Evolutionary conservation across 768 basidiomycete species (phyloP).

Genomic region (Leucosporidium yakuticum): DNA sequence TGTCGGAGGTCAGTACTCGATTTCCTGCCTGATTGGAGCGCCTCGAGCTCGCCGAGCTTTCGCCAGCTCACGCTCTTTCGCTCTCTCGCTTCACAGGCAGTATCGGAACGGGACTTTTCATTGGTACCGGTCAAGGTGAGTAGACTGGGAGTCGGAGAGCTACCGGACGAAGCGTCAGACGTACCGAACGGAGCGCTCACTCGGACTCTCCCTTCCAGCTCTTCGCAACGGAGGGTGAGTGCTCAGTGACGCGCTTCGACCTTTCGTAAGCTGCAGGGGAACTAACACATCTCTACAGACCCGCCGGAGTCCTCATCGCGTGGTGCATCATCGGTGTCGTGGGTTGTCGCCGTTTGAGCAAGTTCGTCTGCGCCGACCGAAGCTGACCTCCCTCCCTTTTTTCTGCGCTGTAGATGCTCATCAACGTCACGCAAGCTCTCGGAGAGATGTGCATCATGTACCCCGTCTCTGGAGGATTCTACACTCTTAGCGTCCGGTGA

Average conservation of each 20-base stretch:
- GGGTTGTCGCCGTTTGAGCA: no score
- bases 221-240: no score
- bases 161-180: slow-evolving; percentile 6
- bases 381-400: not conserved
- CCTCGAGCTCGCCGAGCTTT: not conserved
- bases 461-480: slow-evolving; percentile 38
- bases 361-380: not conserved
- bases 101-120: slow-evolving; percentile 39
- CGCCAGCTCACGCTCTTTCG: no score
- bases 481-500: slow-evolving; percentile 34
- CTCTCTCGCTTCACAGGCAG: slow-evolving; percentile 42
- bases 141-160: not conserved
- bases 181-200: no score
- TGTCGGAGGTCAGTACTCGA: not conserved
- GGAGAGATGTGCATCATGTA: slow-evolving; percentile 37
- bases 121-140: not conserved
- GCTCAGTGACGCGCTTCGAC: no score
- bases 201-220: no score
- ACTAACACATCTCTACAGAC: not conserved
- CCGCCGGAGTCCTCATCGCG: slow-evolving; percentile 32
- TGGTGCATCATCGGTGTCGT: slow-evolving; percentile 33
- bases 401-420: not conserved
- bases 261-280: no score
- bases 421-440: slow-evolving; percentile 34
- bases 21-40: not conserved